Base-by-base conservation (phyloP, 129 eudicot species). In the Silybum marianum region DNA sequence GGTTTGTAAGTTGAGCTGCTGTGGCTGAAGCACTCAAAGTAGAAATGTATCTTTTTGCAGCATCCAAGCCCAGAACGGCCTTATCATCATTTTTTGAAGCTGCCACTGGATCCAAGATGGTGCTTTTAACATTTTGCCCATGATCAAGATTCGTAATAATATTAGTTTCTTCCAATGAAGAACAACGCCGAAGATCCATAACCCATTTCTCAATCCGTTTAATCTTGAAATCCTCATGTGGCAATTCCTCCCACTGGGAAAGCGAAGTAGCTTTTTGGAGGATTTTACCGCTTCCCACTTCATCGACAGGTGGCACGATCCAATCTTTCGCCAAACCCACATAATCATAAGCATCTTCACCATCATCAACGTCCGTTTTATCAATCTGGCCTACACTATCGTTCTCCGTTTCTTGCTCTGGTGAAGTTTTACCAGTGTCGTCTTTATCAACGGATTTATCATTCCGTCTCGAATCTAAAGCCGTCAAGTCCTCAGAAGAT, bases 151-250 rank as follows among this genome's bases (percentile, higher is more conserved):
- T 69, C 22, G 82, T 28, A 48, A 79, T 63, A n/a, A 75, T 13
- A 67, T 68, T 93, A 18, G 83, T 81, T 46, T 89, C 99, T 83
- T 91, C 95, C 69, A 88, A 48, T 67, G 95, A 85, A 77, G 81
- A 81, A 82, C 90, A 95, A 69, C 87, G 89, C 74, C 93, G 93
- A 73, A 95, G 95, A 85, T 91, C 92, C 67, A 78, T 78, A 48
- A 95, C 99, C 99, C 99, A 95, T 65, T 89, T 91, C 89, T 93
- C 92, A 9, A 95, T 93, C 11, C 95, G 91, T 51, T 87, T 91
- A 7, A 84, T 79, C 87, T 79, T 93, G 69, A 92, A 92, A 87
- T 91, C 97, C 88, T 89, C 83, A 73, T 78, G 42, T 2, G 91
- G 91, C 69, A 89, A 6, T 28, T 89, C 85, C 74, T 85, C 88